Evolutionary conservation across 2,329 filamentous ascomycete species (phyloP).

Genomic region (Corynespora cassiicola): DNA sequence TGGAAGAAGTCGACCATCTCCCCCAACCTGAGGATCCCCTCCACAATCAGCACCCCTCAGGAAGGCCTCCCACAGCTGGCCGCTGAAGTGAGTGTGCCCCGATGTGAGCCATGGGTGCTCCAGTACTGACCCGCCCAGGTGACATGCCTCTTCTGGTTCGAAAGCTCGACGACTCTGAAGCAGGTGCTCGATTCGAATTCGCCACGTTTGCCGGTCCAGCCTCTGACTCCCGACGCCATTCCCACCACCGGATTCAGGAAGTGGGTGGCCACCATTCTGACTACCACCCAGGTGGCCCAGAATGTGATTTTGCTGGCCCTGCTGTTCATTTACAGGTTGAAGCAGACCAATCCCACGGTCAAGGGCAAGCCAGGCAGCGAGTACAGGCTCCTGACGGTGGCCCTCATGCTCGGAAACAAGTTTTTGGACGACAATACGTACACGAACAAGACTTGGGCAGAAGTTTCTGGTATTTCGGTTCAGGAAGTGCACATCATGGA

Average conservation of each 20-base stretch:
- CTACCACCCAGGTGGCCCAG: constrained; percentile 93
- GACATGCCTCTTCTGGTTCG: constrained; percentile 98
- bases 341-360: constrained; percentile 86
- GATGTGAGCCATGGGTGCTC: not conserved
- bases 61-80: constrained; percentile 48
- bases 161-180: constrained; percentile 80
- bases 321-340: constrained; percentile 90
- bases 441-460: constrained; percentile 99
- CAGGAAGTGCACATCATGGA: constrained; percentile 99
- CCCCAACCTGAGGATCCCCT: constrained; percentile 43
- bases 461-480: constrained; percentile 93
- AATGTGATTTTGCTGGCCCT: constrained; percentile 92
- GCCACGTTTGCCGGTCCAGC: constrained; percentile 52
- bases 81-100: constrained; percentile 41
- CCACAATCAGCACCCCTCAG: constrained; percentile 46
- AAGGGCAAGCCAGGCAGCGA: constrained; percentile 93
- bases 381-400: constrained; percentile 89
- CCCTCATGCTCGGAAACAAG: constrained; percentile 97
- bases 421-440: constrained; percentile 99
- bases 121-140: constrained; percentile 63
- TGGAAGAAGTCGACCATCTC: constrained; percentile 42
- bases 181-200: constrained; percentile 70
- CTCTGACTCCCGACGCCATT: constrained; percentile 73
- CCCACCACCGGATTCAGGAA: constrained; percentile 84
- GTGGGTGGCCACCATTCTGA: constrained; percentile 90